Evolutionary conservation across 2,329 filamentous ascomycete species (phyloP).

Genomic region (Rutstroemia sp.): DNA sequence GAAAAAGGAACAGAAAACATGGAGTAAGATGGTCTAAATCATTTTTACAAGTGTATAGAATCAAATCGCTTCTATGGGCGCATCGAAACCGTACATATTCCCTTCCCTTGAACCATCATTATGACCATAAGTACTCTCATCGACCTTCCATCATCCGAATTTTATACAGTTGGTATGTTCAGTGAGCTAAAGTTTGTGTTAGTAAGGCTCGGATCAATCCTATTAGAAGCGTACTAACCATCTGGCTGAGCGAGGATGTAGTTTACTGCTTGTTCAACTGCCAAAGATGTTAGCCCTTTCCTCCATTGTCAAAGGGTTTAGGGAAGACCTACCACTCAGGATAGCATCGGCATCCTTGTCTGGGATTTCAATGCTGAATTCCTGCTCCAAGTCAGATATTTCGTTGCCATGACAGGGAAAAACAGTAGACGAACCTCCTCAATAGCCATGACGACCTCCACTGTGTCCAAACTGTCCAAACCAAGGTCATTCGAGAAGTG

Average conservation of each 20-base stretch:
- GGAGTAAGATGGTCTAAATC: slow-evolving; percentile 30
- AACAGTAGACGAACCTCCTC: slow-evolving; percentile 62
- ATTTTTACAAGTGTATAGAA: slow-evolving; percentile 29
- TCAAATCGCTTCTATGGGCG: slow-evolving; percentile 24
- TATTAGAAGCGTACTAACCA: slow-evolving; percentile 43
- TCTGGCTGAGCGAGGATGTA: slow-evolving; percentile 71
- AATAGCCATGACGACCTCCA: slow-evolving; percentile 99
- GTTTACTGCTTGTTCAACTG: slow-evolving; percentile 68
- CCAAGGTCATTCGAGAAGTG: slow-evolving; percentile 98
- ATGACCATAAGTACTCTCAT: slow-evolving; percentile 14
- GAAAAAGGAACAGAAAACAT: slow-evolving; percentile 4
- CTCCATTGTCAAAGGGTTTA: not conserved
- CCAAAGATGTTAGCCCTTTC: slow-evolving; percentile 10
- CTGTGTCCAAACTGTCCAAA: slow-evolving; percentile 93
- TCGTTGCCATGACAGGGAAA: not conserved
- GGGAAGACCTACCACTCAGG: slow-evolving; percentile 57
- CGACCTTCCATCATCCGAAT: slow-evolving; percentile 11
- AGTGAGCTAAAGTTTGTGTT: slow-evolving; percentile 24
- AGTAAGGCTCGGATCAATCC: not conserved
- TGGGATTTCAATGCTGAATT: slow-evolving; percentile 72
- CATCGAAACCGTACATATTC: slow-evolving; percentile 26
- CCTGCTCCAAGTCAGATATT: slow-evolving; percentile 26
- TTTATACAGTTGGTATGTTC: slow-evolving; percentile 25
- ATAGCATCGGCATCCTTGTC: slow-evolving; percentile 74
- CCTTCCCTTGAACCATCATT: slow-evolving; percentile 15